Percentiles rank a stretch among this genome's conserved stretches.
Conservation (phyloP, 1,139 yeast genomes). For the Blastobotrys proliferans region DNA sequence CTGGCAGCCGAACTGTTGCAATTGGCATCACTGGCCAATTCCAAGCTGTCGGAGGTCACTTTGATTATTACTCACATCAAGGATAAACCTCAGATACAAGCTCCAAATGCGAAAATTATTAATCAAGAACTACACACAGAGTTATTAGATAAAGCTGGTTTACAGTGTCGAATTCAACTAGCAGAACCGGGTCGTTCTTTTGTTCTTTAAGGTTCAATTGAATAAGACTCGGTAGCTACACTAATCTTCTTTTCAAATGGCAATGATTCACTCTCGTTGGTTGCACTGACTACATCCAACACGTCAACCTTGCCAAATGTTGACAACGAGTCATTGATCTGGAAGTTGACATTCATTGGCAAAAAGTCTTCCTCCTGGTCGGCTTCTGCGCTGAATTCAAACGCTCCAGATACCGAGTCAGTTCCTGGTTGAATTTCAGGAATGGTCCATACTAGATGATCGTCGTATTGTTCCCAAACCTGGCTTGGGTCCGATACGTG, state of each 20-base stretch:
- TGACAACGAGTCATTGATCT: conserved; percentile 33
- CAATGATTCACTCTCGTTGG: conserved; percentile 45
- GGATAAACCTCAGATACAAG: conserved; percentile 33
- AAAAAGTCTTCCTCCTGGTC: conserved; percentile 79
- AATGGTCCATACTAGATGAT: conserved; percentile 39
- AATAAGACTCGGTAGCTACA: conserved; percentile 61
- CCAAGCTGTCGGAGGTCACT: conserved; percentile 43
- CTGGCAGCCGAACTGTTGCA: conserved; percentile 53
- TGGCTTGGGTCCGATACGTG: conserved; percentile 42
- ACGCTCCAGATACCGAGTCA: conserved; percentile 58
- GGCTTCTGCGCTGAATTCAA: conserved; percentile 74
- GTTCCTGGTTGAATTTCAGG: conserved; percentile 38
- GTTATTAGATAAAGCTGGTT: too few species aligned
- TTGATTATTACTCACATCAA: conserved; percentile 72
- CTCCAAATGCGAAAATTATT: background rate
- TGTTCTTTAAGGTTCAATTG: conserved; percentile 39
- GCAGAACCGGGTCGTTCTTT: too few species aligned
- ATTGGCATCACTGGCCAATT: conserved; percentile 32
- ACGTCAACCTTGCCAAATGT: conserved; percentile 47
- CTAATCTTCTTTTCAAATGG: conserved; percentile 69
- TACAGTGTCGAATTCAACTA: too few species aligned
- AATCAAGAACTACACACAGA: background rate
- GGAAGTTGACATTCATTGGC: conserved; percentile 72
- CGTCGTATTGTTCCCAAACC: conserved; percentile 38
- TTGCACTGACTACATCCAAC: conserved; percentile 39